phyloP scores from a whole-genome alignment of 345 rosid species.

The Citrus australasica region DNA sequence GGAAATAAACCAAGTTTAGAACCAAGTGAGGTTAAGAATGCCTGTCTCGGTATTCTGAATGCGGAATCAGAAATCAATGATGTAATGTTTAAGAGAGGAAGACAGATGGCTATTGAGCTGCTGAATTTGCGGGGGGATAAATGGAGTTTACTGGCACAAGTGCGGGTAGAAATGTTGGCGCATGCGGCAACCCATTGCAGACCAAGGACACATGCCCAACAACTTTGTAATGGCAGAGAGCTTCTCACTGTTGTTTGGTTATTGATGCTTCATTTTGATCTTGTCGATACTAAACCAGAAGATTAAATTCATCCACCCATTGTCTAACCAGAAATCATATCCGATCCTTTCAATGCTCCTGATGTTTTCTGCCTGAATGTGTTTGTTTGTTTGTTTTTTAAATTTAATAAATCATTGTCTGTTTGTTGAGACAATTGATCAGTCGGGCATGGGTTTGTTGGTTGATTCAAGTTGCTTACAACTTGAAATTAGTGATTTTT shows the following conservation, averaged over 20 bases:
- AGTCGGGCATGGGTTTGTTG: too few species aligned
- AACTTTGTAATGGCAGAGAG: slow-evolving; percentile 65
- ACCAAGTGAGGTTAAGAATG: not conserved
- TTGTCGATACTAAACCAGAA: slow-evolving; percentile 21
- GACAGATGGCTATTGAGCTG: slow-evolving; percentile 53
- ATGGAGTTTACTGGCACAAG: slow-evolving; percentile 49
- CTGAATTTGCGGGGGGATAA: not conserved
- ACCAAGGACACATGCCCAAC: slow-evolving; percentile 54
- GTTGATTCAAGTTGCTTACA: too few species aligned
- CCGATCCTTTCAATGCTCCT: too few species aligned
- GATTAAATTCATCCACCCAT: too few species aligned
- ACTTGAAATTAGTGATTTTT: too few species aligned
- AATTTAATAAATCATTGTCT: too few species aligned
- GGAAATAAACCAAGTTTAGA: slow-evolving; percentile 12
- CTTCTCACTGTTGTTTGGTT: slow-evolving; percentile 60
- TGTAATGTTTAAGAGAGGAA: not conserved
- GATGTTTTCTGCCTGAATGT: too few species aligned
- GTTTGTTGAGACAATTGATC: too few species aligned
- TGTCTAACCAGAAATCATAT: too few species aligned
- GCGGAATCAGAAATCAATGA: slow-evolving; percentile 40
- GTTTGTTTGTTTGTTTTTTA: too few species aligned
- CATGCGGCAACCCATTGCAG: slow-evolving; percentile 60
- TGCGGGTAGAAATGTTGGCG: slow-evolving; percentile 63
- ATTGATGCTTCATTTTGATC: slow-evolving; percentile 67
- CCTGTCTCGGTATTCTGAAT: slow-evolving; percentile 12